Conservation (phyloP, 2,329 filamentous ascomycete genomes). For the Anisogramma anomala region DNA sequence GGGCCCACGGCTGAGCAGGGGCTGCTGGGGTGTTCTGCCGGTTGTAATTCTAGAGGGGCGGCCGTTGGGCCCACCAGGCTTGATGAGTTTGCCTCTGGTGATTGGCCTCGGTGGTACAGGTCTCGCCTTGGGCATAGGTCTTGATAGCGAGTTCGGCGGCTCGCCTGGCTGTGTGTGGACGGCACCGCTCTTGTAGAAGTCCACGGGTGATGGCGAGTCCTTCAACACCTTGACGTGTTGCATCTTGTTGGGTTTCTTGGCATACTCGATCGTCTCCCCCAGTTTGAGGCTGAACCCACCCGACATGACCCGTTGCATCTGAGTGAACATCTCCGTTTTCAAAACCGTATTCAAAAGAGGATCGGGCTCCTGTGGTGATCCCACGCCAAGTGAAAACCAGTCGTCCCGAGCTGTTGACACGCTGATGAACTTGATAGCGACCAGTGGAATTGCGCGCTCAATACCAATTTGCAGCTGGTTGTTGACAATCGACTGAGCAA, state of each 20-base stretch:
- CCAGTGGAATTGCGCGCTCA: constrained; percentile 72
- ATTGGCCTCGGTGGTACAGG: constrained; percentile 81
- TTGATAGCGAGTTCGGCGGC: constrained; percentile 68
- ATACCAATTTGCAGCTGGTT: constrained; percentile 69
- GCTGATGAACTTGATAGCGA: constrained; percentile 79
- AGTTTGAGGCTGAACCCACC: constrained; percentile 75
- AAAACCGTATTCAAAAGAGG: constrained; percentile 87
- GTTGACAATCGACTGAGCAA: constrained; percentile 74
- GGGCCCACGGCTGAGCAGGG: constrained; percentile 26
- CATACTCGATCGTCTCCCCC: constrained; percentile 78
- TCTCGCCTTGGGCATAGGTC: constrained; percentile 76
- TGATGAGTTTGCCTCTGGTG: constrained; percentile 84
- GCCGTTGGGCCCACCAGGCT: constrained; percentile 75
- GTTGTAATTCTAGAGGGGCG: constrained; percentile 60
- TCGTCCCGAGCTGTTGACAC: constrained; percentile 77
- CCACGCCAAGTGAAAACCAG: constrained; percentile 88
- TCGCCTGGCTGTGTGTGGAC: constrained; percentile 82
- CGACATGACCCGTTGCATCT: constrained; percentile 69
- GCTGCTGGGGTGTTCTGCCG: constrained; percentile 27
- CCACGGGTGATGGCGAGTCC: constrained; percentile 64
- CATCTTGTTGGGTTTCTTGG: constrained; percentile 93
- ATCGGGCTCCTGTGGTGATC: constrained; percentile 84
- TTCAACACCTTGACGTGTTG: constrained; percentile 82
- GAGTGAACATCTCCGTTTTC: constrained; percentile 95
- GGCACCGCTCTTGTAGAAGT: constrained; percentile 87